Conservation (phyloP, 352 stramenopile genomes). For the Phytophthora sojae region DNA sequence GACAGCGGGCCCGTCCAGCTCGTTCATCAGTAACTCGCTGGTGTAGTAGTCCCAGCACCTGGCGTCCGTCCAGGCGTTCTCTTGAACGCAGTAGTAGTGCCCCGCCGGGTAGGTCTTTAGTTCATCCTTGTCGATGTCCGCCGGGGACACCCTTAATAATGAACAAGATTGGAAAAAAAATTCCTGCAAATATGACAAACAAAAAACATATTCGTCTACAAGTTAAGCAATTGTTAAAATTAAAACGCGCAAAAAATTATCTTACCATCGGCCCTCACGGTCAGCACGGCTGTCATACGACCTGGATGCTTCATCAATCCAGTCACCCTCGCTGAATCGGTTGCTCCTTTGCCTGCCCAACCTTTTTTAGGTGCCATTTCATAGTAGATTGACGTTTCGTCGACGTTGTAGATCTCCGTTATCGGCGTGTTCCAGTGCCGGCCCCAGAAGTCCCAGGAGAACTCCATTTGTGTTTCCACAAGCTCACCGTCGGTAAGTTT, state of each 20-base stretch:
- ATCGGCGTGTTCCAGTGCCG: neutral
- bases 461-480: neutral
- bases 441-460: constrained; percentile 8
- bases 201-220: neutral
- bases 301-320: constrained; percentile 6
- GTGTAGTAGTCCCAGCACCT: constrained; percentile 6
- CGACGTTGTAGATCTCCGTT: constrained; percentile 12
- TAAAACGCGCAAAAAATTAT: neutral
- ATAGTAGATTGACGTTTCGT: constrained; percentile 9
- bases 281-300: constrained; percentile 6
- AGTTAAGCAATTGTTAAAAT: neutral
- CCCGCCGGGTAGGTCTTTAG: constrained; percentile 1
- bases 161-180: neutral
- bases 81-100: constrained; percentile 12
- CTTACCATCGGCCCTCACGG: constrained; percentile 4
- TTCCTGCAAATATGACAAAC: no score
- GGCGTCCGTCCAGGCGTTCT: constrained; percentile 10
- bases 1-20: constrained; percentile 13
- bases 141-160: neutral
- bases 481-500: neutral
- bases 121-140: neutral
- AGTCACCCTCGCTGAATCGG: neutral
- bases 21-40: constrained; percentile 1
- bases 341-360: neutral
- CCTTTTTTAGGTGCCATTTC: neutral